Percentiles rank a stretch among this genome's conserved stretches.
Evolutionary conservation across 2,329 filamentous ascomycete species (phyloP).

Genomic region (Penicillium italicum): DNA sequence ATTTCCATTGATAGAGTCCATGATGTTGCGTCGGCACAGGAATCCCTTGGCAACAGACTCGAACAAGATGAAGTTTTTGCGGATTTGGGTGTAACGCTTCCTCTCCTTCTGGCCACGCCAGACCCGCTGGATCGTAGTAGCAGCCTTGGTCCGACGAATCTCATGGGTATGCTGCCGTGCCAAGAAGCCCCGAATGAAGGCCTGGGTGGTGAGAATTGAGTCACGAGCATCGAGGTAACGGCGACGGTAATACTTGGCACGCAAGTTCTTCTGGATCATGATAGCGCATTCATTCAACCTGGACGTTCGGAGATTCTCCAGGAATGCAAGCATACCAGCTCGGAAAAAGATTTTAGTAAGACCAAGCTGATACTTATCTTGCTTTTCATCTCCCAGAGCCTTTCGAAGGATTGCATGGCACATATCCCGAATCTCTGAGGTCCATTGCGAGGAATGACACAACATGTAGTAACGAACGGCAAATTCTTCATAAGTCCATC

Average conservation of each 20-base stretch:
- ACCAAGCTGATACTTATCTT: conserved; percentile 96
- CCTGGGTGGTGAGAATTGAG: conserved; percentile 75
- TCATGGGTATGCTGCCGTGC: conserved; percentile 76
- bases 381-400: conserved; percentile 73
- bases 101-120: conserved; percentile 92
- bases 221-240: conserved; percentile 84
- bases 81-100: conserved; percentile 72
- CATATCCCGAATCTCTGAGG: conserved; percentile 88
- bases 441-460: conserved; percentile 84
- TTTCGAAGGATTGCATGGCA: conserved; percentile 87
- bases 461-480: conserved; percentile 98
- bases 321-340: conserved; percentile 95
- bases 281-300: conserved; percentile 90
- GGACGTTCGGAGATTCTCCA: conserved; percentile 88
- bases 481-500: conserved; percentile 99
- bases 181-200: conserved; percentile 70
- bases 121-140: conserved; percentile 89
- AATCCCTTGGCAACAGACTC: conserved; percentile 91
- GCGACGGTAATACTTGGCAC: conserved; percentile 89
- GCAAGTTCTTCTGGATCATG: conserved; percentile 98
- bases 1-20: conserved; percentile 90
- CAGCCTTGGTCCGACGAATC: conserved; percentile 76
- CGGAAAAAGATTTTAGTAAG: conserved; percentile 99
- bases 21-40: conserved; percentile 82
- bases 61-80: conserved; percentile 79